phyloP scores from a whole-genome alignment of 768 basidiomycete species.

The Calocybe gangraenosa region DNA sequence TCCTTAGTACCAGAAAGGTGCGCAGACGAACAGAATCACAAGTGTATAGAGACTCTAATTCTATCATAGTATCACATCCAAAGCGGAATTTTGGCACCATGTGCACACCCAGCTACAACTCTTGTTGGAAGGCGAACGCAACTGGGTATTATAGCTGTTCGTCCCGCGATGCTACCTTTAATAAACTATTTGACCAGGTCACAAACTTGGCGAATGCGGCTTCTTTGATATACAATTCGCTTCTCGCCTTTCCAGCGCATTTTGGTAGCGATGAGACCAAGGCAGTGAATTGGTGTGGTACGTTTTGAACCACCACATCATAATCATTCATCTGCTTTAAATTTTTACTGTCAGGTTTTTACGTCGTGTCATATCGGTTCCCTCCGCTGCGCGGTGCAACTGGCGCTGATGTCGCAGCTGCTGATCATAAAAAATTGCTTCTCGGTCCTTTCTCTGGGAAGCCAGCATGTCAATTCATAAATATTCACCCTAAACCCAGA shows the following conservation, averaged over 20 bases:
- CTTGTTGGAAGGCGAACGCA: conserved; percentile 62
- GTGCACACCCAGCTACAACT: conserved; percentile 57
- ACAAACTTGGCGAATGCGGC: conserved; percentile 86
- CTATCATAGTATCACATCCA: conserved; percentile 54
- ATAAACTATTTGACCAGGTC: conserved; percentile 41
- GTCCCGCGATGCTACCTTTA: background rate
- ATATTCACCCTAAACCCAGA: conserved; percentile 46
- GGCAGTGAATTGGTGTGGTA: conserved; percentile 93
- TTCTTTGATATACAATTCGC: conserved; percentile 73
- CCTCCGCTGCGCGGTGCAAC: conserved; percentile 36
- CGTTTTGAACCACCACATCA: conserved; percentile 25
- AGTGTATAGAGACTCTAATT: background rate
- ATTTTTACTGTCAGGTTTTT: conserved; percentile 65
- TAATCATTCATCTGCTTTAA: background rate
- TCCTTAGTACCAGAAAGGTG: conserved; percentile 61
- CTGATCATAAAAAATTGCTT: conserved; percentile 39
- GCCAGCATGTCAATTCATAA: conserved; percentile 87
- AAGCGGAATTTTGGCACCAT: conserved; percentile 78
- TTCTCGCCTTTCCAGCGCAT: conserved; percentile 59
- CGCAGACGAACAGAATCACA: conserved; percentile 7
- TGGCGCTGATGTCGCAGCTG: conserved; percentile 6
- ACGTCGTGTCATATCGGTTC: conserved; percentile 64
- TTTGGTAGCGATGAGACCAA: conserved; percentile 60
- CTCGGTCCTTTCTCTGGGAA: conserved; percentile 88
- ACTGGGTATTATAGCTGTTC: conserved; percentile 60